Conservation (phyloP, 1,139 yeast species). For the Zygoascus meyerae region DNA sequence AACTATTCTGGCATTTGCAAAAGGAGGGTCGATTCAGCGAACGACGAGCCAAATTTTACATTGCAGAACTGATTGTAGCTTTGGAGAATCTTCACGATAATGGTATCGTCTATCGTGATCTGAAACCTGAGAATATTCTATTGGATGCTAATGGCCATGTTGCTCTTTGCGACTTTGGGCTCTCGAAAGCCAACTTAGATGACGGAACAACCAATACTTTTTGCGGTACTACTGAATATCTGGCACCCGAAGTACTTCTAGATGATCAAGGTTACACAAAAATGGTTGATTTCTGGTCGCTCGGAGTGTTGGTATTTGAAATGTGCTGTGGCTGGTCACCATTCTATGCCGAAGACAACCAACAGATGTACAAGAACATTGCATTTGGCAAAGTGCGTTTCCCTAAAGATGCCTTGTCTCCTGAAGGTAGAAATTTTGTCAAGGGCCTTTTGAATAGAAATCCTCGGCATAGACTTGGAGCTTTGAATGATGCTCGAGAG, state of each 20-base stretch:
- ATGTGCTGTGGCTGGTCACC: conserved; percentile 99
- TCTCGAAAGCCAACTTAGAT: conserved; percentile 84
- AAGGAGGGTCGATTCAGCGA: conserved; percentile 91
- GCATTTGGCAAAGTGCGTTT: conserved; percentile 97
- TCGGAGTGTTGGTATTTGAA: conserved; percentile 87
- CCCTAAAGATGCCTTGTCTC: conserved; percentile 88
- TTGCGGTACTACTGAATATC: conserved; percentile 95
- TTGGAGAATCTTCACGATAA: conserved; percentile 88
- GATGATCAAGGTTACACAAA: conserved; percentile 95
- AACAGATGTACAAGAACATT: conserved; percentile 96
- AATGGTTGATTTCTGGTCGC: conserved; percentile 97
- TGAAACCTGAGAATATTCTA: conserved; percentile 90
- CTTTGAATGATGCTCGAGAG: conserved; percentile 86
- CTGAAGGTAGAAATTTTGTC: conserved; percentile 90
- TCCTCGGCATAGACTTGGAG: conserved; percentile 91
- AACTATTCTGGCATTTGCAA: conserved; percentile 94
- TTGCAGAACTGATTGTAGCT: conserved; percentile 90
- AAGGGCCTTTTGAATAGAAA: conserved; percentile 91
- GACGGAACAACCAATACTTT: conserved; percentile 95
- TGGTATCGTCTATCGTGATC: conserved; percentile 89
- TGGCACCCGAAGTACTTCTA: conserved; percentile 88
- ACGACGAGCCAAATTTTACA: conserved; percentile 90
- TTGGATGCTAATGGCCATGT: conserved; percentile 96
- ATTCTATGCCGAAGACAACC: conserved; percentile 93
- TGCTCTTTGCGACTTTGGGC: conserved; percentile 93